Percentiles rank a stretch among this genome's conserved stretches.
Evolutionary conservation across 768 basidiomycete species (phyloP).

Genomic region (Sutorius australiensis): DNA sequence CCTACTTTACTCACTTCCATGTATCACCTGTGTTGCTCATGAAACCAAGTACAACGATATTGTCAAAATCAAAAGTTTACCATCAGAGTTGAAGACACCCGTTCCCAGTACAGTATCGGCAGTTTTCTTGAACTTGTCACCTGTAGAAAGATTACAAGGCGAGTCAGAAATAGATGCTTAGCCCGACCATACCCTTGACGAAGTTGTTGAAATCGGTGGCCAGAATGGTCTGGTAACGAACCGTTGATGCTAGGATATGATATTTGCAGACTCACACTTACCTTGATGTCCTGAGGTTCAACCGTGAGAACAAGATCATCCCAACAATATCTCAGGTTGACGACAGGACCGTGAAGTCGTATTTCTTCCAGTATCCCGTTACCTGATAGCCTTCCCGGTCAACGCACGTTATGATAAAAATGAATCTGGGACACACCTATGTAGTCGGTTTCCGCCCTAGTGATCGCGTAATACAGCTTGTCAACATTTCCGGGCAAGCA

Average conservation of each 20-base stretch:
- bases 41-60: not conserved
- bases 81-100: constrained; percentile 57
- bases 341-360: constrained; percentile 21
- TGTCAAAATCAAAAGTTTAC: constrained; percentile 19
- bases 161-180: not conserved
- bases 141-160: constrained; percentile 17
- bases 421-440: constrained; percentile 26
- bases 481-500: constrained; percentile 35
- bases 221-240: constrained; percentile 33
- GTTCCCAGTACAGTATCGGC: constrained; percentile 40
- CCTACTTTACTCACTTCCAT: constrained; percentile 53
- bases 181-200: constrained; percentile 36
- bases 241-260: not conserved
- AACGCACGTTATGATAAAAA: not conserved
- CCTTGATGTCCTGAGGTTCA: constrained; percentile 48
- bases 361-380: constrained; percentile 21
- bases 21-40: constrained; percentile 45
- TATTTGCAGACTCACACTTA: not conserved
- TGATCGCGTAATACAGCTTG: constrained; percentile 21
- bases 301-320: constrained; percentile 45
- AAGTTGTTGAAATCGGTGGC: constrained; percentile 42
- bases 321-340: constrained; percentile 49
- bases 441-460: constrained; percentile 29
- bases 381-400: constrained; percentile 17
- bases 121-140: constrained; percentile 29